A percentile compares a stretch with the other conserved stretches of the same genome.
Evolutionary conservation across 257 asterid genomes (phyloP).

Genomic region (Cynanchum wilfordii): DNA sequence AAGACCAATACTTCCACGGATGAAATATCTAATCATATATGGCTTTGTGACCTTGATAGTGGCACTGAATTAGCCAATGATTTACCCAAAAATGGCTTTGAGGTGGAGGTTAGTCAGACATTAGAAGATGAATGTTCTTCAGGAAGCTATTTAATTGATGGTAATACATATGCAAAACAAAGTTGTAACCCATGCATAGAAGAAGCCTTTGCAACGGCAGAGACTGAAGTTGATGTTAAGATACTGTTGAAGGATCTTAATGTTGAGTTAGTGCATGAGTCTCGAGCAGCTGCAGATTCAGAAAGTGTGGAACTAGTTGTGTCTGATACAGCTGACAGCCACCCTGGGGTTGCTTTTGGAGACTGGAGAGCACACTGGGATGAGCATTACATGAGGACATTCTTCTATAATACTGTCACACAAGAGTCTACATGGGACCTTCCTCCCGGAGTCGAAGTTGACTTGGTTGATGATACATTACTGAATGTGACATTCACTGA

Average conservation of each 20-base stretch:
- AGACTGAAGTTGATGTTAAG: slow-evolving; percentile 24
- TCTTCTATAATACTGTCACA: slow-evolving; percentile 51
- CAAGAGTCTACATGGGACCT: slow-evolving; percentile 83
- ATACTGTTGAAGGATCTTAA: slow-evolving; percentile 16
- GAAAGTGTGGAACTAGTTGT: slow-evolving; percentile 22
- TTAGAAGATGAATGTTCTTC: slow-evolving; percentile 28
- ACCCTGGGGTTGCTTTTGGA: slow-evolving; percentile 21
- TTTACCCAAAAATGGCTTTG: slow-evolving; percentile 16
- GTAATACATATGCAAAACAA: slow-evolving; percentile 20
- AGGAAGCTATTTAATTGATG: slow-evolving; percentile 38
- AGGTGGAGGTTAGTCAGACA: slow-evolving; percentile 14
- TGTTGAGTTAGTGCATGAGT: slow-evolving; percentile 24
- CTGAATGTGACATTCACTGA: slow-evolving; percentile 26
- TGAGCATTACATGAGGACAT: slow-evolving; percentile 49
- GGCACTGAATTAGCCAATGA: slow-evolving; percentile 17
- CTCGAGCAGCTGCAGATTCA: slow-evolving; percentile 15
- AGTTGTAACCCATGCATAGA: slow-evolving; percentile 20
- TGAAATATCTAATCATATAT: slow-evolving; percentile 26
- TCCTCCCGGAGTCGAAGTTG: slow-evolving; percentile 55
- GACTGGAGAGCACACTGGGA: slow-evolving; percentile 74
- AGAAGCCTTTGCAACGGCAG: slow-evolving; percentile 21
- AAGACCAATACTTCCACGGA: slow-evolving; percentile 23
- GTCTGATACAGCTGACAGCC: slow-evolving; percentile 15
- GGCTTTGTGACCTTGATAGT: slow-evolving; percentile 17
- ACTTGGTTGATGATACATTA: slow-evolving; percentile 20